Base-by-base conservation (phyloP, 2,329 filamentous ascomycete genomes). In the Penicillium frequentans region DNA sequence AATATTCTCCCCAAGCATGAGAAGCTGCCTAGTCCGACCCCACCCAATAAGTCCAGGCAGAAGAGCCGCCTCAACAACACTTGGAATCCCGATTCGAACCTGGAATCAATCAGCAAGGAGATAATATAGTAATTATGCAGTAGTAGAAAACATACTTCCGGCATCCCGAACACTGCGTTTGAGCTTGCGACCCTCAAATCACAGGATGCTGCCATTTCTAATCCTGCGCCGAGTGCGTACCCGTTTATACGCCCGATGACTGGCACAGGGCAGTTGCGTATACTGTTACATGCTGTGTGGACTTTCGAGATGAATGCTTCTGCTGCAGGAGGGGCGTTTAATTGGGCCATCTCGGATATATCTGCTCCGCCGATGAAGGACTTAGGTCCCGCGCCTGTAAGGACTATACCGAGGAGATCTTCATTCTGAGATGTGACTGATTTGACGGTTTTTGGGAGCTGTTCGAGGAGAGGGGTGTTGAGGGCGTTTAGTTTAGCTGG, bases 361-460 rank as follows among this genome's bases (percentile, higher is more conserved):
- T 95, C 93, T 66, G 91, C 91, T 57, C 90, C 93, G 69, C 88
- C 89, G 77, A 90, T 92, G 81, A 95, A 96, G 68, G 92, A 90
- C 77, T 90, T 95, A 80, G 90, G 92, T 57, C 89, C 93, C 70
- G 87, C 88, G 69, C 90, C 86, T 59, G 82, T 82, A 43, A 85
- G 81, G 69, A 69, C 44, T 10, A 69, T 47, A 23, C 57, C 61
- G 10, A 67, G 55, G 8, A 68, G 60, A 37, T 67, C 57, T 14
- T 45, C 16, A 33, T 63, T 53, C 11, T 37, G 31, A n/a, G 57
- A 7, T 11, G 55, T 52, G 11, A 68, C 33, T 13, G 51, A 35
- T 43, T 50, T 35, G 13, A 70, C 19, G n/a, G 60, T 58, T 21
- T 50, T 13, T 3, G 63, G 61, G 21, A 69, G 59, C 9, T 49